Conservation (phyloP, 805 yeast species). For the Kluyveromyces siamensis region DNA sequence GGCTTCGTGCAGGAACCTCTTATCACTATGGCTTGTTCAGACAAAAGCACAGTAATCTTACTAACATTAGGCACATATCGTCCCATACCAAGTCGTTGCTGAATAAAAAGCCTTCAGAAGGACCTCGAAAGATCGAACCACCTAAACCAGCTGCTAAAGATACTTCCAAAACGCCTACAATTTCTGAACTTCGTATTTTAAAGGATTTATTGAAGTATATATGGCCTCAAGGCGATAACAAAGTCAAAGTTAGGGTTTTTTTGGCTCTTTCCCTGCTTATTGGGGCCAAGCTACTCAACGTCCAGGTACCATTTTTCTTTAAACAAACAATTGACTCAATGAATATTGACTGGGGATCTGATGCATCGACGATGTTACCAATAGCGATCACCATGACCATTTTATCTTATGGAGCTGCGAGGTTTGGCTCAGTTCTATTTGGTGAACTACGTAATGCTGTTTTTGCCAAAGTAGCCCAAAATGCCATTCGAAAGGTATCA, state of each 20-base stretch:
- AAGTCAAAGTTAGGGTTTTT: slow-evolving; percentile 64
- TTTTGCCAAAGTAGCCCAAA: slow-evolving; percentile 91
- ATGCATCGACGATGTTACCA: slow-evolving; percentile 50
- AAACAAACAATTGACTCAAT: slow-evolving; percentile 80
- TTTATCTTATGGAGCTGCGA: slow-evolving; percentile 83
- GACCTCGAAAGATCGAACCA: neutral
- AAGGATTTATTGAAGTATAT: slow-evolving; percentile 57
- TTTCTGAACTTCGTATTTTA: slow-evolving; percentile 43
- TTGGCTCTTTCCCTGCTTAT: slow-evolving; percentile 67
- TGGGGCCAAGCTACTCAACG: slow-evolving; percentile 77
- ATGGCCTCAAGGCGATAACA: slow-evolving; percentile 70
- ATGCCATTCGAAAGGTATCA: slow-evolving; percentile 86
- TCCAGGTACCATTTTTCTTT: slow-evolving; percentile 93
- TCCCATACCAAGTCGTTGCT: neutral
- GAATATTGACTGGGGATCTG: slow-evolving; percentile 75
- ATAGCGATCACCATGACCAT: slow-evolving; percentile 53
- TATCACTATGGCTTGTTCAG: neutral
- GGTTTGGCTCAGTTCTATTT: slow-evolving; percentile 89
- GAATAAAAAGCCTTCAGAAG: neutral
- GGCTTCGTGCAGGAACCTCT: neutral
- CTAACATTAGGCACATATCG: neutral
- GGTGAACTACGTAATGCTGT: slow-evolving; percentile 94
- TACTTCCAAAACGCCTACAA: slow-evolving; percentile 19
- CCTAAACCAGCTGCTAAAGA: slow-evolving; percentile 3
- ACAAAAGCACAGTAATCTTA: neutral